A percentile compares a stretch with the other conserved stretches of the same genome.
These are phyloP conservation scores for Trichothecium roseum DNA, from an alignment of 2,329 filamentous ascomycete genomes.

Conservation along the genomic window DNA sequence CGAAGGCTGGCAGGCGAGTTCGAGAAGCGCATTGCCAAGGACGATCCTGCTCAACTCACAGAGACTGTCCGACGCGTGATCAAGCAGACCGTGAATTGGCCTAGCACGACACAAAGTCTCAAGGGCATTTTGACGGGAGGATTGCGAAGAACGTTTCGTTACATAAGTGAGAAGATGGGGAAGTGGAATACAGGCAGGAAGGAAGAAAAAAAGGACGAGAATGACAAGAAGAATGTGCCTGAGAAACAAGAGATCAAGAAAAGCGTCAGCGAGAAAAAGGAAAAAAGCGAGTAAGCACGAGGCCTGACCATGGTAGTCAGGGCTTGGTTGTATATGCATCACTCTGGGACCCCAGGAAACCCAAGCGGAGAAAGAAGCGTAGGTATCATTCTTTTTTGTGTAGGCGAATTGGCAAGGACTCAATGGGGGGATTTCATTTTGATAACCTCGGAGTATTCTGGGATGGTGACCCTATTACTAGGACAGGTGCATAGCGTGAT, in stretches of 20 bases:
- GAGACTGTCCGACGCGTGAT: constrained; percentile 66
- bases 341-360: no score
- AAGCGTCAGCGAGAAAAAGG: background rate
- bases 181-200: constrained; percentile 46
- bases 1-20: constrained; percentile 73
- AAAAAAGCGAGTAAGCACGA: background rate
- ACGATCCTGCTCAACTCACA: constrained; percentile 55
- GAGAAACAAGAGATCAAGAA: constrained; percentile 5
- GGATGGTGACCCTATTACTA: no score
- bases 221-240: constrained; percentile 1
- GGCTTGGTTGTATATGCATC: no score
- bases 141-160: constrained; percentile 56
- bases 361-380: no score
- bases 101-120: constrained; percentile 75
- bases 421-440: no score
- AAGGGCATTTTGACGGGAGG: constrained; percentile 81
- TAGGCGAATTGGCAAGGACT: no score
- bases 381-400: no score
- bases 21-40: constrained; percentile 71
- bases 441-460: no score
- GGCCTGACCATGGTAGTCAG: background rate
- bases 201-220: constrained; percentile 13
- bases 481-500: no score
- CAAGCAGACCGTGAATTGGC: constrained; percentile 83
- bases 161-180: constrained; percentile 70